These are phyloP conservation scores for Globisporangium megalacanthum DNA, from an alignment of 352 stramenopile species.

Conservation along the genomic window DNA sequence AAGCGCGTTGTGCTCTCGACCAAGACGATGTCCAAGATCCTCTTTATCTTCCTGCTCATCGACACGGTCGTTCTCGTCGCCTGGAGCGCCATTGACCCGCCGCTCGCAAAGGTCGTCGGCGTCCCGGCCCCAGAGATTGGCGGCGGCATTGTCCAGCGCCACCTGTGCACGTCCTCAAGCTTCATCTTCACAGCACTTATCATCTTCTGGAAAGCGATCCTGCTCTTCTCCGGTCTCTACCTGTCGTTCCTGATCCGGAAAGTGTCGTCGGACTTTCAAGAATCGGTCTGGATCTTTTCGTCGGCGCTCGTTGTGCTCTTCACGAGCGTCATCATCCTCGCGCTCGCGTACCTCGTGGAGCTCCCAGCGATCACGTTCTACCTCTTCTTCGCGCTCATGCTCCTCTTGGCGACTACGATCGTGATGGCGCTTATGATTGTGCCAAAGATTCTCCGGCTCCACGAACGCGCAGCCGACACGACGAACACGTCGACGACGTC, in stretches of 20 bases:
- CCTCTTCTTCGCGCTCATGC: conserved; percentile 8
- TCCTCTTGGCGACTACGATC: conserved; percentile 10
- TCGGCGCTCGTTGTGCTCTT: conserved; percentile 20
- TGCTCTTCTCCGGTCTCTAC: conserved; percentile 15
- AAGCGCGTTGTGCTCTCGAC: conserved; percentile 10
- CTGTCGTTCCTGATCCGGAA: conserved; percentile 25
- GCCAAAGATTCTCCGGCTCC: conserved; percentile 9
- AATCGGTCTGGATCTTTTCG: conserved; percentile 27
- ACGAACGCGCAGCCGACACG: no score
- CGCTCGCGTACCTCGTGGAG: conserved; percentile 20
- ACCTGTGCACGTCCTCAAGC: conserved; percentile 6
- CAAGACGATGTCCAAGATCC: conserved; percentile 30
- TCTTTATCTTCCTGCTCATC: conserved; percentile 14
- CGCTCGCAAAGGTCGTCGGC: no score
- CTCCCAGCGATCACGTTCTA: conserved; percentile 15
- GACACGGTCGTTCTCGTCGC: neutral
- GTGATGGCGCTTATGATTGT: conserved; percentile 20
- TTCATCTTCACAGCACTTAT: conserved; percentile 28
- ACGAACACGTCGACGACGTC: neutral
- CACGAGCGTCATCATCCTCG: conserved; percentile 15
- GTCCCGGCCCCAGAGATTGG: no score
- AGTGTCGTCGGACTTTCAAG: conserved; percentile 40
- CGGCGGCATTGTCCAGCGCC: neutral
- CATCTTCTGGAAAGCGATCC: conserved; percentile 39
- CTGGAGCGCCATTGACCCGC: no score